Base-by-base conservation (phyloP, 306 rosid species). In the Crotalaria pallida region DNA sequence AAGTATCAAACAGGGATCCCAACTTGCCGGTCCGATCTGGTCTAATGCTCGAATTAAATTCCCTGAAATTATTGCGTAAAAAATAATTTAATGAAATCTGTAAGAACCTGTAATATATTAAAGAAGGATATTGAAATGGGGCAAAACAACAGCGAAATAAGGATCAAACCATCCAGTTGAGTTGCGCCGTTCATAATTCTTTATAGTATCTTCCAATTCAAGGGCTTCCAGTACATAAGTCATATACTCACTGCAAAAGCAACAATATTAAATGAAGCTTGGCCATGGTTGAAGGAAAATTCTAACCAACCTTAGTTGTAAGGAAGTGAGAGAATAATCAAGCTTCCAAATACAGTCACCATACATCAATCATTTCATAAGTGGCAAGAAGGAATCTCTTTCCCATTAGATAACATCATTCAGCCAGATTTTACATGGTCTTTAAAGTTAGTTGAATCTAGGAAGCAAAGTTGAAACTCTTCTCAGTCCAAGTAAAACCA, bases 101-200 rank as follows among this genome's bases (percentile, higher is more conserved):
- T 72, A 70, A 80, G 44, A 73, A 63, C 51, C 51, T 59, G 70
- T n/a, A 59, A 36, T 45, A 64, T 60, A 33, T 16, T 36, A 18
- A 18, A 52, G 58, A 50, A 55, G 40, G 36, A 72, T 38, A 59
- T 55, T 33, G 26, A 51, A 50, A 45, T 29, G 10, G n/a, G 51
- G 50, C 4, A 48, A 41, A 44, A 74, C 65, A 61, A 21, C 17
- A 22, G 44, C 15, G 33, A 60, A 63, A 71, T 63, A 50, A 52
- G 83, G 56, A 80, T 79, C 86, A 86, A 62, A 93, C 98, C 98
- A 93, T 85, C 96, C 96, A 76, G 94, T 93, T 62, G 93, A 87
- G 70, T 65, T 62, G 57, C 91, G 81, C 22, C 85, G 87, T 74
- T 88, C 97, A 47, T 87, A 90, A 78, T 90, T 93, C 74, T 83